Percentiles rank a stretch among this genome's conserved stretches.
Conservation (phyloP, 768 basidiomycete genomes). For the Pulveroboletus ravenelii region DNA sequence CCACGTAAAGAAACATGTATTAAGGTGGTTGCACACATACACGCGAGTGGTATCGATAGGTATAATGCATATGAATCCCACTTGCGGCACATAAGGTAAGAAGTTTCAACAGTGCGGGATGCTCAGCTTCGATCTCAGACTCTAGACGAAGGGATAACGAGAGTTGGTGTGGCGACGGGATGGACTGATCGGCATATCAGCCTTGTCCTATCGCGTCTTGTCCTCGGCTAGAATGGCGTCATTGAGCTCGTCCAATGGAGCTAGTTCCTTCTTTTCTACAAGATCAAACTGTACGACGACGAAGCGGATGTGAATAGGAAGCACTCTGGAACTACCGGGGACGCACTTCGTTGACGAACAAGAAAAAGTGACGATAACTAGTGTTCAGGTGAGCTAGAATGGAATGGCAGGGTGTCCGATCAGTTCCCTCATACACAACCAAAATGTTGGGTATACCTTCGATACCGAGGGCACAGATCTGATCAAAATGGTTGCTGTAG, state of each 20-base stretch:
- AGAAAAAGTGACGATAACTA: conserved; percentile 95
- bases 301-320: conserved; percentile 8
- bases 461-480: conserved; percentile 95
- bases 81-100: background rate
- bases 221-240: conserved; percentile 75
- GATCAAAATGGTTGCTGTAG: conserved; percentile 99
- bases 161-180: background rate
- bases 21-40: conserved; percentile 7
- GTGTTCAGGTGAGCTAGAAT: conserved; percentile 91
- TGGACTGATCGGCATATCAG: background rate
- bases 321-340: background rate
- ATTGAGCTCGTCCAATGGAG: conserved; percentile 92
- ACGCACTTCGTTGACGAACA: conserved; percentile 90
- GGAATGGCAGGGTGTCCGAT: background rate
- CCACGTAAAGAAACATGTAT: conserved; percentile 9
- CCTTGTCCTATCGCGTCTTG: conserved; percentile 28
- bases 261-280: conserved; percentile 94
- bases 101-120: background rate
- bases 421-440: background rate
- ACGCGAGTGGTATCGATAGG: conserved; percentile 9
- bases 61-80: conserved; percentile 5
- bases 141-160: background rate
- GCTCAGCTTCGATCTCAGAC: background rate
- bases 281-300: conserved; percentile 65
- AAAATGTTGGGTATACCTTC: conserved; percentile 59